A percentile compares a stretch with the other conserved stretches of the same genome.
phyloP scores from a whole-genome alignment of 805 yeast species.

The Tetrapisispora phaffii region DNA sequence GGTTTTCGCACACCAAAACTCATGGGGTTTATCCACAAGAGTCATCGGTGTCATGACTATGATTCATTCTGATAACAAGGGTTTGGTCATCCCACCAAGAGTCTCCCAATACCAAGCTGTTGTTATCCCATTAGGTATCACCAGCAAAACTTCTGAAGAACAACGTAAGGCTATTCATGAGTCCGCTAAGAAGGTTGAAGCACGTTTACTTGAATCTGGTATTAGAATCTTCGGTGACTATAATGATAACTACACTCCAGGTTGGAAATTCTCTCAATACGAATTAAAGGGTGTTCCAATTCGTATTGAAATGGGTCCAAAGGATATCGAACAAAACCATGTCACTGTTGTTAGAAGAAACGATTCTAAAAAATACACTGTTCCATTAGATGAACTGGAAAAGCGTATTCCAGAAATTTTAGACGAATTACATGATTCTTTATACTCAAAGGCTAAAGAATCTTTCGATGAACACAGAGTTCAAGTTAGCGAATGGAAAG shows the following conservation, averaged over 20 bases:
- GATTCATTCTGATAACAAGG: slow-evolving; percentile 98
- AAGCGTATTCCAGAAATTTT: slow-evolving; percentile 62
- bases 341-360: slow-evolving; percentile 92
- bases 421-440: slow-evolving; percentile 68
- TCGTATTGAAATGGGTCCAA: slow-evolving; percentile 93
- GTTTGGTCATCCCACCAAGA: slow-evolving; percentile 94
- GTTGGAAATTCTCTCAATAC: slow-evolving; percentile 97
- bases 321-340: slow-evolving; percentile 71
- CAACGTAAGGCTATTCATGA: slow-evolving; percentile 58
- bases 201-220: slow-evolving; percentile 46
- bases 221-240: slow-evolving; percentile 77
- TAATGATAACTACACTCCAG: slow-evolving; percentile 92
- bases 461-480: slow-evolving; percentile 79
- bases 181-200: slow-evolving; percentile 64
- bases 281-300: slow-evolving; percentile 94
- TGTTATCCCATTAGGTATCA: slow-evolving; percentile 90
- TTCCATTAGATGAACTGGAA: slow-evolving; percentile 57
- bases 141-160: slow-evolving; percentile 73
- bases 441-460: slow-evolving; percentile 71
- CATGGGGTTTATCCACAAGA: slow-evolving; percentile 98
- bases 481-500: slow-evolving; percentile 73
- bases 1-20: slow-evolving; percentile 86
- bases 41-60: slow-evolving; percentile 98
- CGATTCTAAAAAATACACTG: slow-evolving; percentile 61
- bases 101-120: slow-evolving; percentile 90